Evolutionary conservation across 228 moss, liverwort and hornwort species (phyloP).

Genomic region (Sphagnum magellanicum): DNA sequence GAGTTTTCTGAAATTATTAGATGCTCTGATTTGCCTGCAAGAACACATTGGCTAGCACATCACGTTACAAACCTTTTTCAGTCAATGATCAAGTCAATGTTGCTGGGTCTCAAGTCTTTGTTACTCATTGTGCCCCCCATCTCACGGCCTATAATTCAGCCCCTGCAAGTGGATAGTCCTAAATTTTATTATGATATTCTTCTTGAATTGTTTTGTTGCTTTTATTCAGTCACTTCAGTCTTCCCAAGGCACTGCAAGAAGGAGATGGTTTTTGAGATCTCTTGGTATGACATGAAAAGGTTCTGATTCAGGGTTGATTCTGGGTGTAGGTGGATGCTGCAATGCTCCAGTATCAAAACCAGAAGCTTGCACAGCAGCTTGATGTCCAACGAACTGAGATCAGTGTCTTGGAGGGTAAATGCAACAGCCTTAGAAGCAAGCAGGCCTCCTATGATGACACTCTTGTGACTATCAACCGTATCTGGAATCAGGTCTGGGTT

Average conservation of each 20-base stretch:
- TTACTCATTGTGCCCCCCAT: background rate
- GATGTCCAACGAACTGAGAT: constrained; percentile 93
- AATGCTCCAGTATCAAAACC: constrained; percentile 95
- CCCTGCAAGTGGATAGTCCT: background rate
- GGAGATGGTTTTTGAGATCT: background rate
- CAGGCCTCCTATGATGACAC: constrained; percentile 92
- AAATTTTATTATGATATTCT: background rate
- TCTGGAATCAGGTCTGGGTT: constrained; percentile 70
- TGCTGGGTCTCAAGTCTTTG: too few species aligned
- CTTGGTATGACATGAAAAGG: background rate
- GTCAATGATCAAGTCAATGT: too few species aligned
- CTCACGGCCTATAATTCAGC: background rate
- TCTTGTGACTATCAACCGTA: constrained; percentile 72
- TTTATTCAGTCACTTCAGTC: background rate
- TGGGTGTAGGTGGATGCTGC: constrained; percentile 71
- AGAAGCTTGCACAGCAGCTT: constrained; percentile 91
- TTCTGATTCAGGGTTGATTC: background rate
- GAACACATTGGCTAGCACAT: too few species aligned
- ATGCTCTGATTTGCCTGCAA: too few species aligned
- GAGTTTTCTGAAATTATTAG: too few species aligned
- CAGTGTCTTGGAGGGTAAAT: constrained; percentile 68
- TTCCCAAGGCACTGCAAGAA: too few species aligned
- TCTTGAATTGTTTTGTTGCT: background rate
- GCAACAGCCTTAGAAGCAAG: constrained; percentile 64
- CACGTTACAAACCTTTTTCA: too few species aligned